A percentile compares a stretch with the other conserved stretches of the same genome.
These are phyloP conservation scores for Ophiostoma himal-ulmi DNA, from an alignment of 2,329 filamentous ascomycete species.

Conservation along the genomic window DNA sequence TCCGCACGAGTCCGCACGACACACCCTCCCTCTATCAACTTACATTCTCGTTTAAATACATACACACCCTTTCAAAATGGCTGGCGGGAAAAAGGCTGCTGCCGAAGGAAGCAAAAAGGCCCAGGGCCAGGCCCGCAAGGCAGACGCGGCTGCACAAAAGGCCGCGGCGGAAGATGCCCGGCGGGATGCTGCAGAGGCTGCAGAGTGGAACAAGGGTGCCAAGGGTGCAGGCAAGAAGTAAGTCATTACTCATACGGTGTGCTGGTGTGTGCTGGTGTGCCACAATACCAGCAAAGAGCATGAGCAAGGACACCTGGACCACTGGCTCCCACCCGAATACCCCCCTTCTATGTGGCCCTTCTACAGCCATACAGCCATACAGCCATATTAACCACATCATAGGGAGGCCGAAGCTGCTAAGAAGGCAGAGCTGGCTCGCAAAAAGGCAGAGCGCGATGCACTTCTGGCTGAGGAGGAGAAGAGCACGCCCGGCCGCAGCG, in stretches of 20 bases:
- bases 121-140: conserved; percentile 85
- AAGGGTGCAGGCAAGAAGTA: conserved; percentile 88
- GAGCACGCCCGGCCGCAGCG: conserved; percentile 49
- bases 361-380: neutral
- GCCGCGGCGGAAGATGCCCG: conserved; percentile 63
- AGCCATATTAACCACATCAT: conserved; percentile 7
- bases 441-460: conserved; percentile 89
- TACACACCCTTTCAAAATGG: neutral
- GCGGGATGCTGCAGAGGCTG: conserved; percentile 60
- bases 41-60: neutral
- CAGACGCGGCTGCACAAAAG: conserved; percentile 77
- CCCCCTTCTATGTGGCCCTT: too few relatives aligned
- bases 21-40: neutral
- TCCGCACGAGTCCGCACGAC: neutral
- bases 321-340: too few relatives aligned
- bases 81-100: conserved; percentile 65
- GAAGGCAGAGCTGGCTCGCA: conserved; percentile 72
- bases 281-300: neutral
- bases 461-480: conserved; percentile 78
- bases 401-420: conserved; percentile 82
- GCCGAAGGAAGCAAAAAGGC: conserved; percentile 87
- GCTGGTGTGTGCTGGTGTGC: conserved; percentile 11
- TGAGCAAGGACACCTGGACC: neutral
- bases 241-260: conserved; percentile 32
- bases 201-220: conserved; percentile 77